phyloP scores from a whole-genome alignment of 2,329 filamentous ascomycete species.

The Cytospora mali region DNA sequence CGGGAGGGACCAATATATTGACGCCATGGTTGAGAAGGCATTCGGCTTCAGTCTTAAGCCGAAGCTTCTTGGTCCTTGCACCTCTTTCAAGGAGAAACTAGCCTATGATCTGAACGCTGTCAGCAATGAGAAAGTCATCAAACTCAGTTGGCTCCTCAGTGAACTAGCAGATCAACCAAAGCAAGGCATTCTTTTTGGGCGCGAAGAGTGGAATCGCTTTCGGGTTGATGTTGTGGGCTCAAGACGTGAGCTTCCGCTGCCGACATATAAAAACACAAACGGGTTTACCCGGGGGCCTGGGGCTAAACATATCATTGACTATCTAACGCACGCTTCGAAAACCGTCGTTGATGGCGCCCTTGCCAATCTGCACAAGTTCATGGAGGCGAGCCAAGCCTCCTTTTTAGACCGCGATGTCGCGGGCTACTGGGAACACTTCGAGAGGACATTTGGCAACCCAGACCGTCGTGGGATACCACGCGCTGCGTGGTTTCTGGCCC shows the following conservation, averaged over 20 bases:
- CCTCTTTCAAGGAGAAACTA: constrained; percentile 63
- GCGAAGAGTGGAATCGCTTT: constrained; percentile 46
- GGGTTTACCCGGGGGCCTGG: constrained; percentile 8
- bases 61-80: constrained; percentile 64
- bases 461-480: constrained; percentile 17
- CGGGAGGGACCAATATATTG: constrained; percentile 35
- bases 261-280: constrained; percentile 15
- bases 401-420: constrained; percentile 27
- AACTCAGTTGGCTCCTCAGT: constrained; percentile 55
- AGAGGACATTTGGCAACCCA: constrained; percentile 38
- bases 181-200: constrained; percentile 54
- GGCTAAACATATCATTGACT: constrained; percentile 60
- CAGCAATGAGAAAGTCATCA: constrained; percentile 45
- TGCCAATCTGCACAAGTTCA: constrained; percentile 35
- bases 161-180: constrained; percentile 61
- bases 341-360: constrained; percentile 44
- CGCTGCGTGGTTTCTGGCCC: constrained; percentile 9
- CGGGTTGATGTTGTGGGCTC: constrained; percentile 31
- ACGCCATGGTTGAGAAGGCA: constrained; percentile 53
- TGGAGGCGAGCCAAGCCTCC: constrained; percentile 3
- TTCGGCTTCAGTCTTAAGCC: constrained; percentile 61
- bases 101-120: constrained; percentile 63
- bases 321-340: constrained; percentile 60
- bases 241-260: constrained; percentile 6
- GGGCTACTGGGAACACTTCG: constrained; percentile 42